These are phyloP conservation scores for Pichia cabralensis DNA, from an alignment of 805 yeast genomes.

Conservation along the genomic window DNA sequence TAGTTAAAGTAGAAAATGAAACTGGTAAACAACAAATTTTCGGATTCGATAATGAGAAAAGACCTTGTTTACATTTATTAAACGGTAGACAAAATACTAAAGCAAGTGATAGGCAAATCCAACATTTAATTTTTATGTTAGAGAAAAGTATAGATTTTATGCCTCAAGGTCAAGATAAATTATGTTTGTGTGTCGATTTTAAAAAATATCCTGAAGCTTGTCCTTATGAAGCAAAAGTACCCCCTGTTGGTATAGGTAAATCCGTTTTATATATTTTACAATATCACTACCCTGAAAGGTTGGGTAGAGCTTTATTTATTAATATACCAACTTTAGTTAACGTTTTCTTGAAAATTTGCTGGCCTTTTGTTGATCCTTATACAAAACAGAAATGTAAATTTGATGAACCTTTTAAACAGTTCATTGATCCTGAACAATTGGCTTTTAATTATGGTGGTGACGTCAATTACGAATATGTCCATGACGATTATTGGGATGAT, in stretches of 20 bases:
- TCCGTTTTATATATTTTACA: slow-evolving; percentile 87
- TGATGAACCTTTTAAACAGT: slow-evolving; percentile 79
- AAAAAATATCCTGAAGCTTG: slow-evolving; percentile 57
- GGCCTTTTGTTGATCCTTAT: slow-evolving; percentile 93
- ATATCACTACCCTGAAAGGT: slow-evolving; percentile 93
- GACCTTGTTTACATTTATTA: slow-evolving; percentile 85
- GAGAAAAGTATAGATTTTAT: slow-evolving; percentile 88
- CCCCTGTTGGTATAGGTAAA: slow-evolving; percentile 77
- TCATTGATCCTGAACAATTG: slow-evolving; percentile 72
- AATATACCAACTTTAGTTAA: slow-evolving; percentile 94
- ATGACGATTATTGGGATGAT: slow-evolving; percentile 72
- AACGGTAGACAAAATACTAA: slow-evolving; percentile 98
- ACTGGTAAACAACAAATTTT: slow-evolving; percentile 86
- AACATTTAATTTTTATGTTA: slow-evolving; percentile 85
- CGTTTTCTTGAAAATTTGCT: slow-evolving; percentile 84
- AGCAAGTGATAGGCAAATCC: slow-evolving; percentile 80
- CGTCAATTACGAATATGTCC: slow-evolving; percentile 76
- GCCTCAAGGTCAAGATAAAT: slow-evolving; percentile 93
- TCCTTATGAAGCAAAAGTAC: slow-evolving; percentile 36
- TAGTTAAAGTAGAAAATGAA: slow-evolving; percentile 60
- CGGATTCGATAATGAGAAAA: slow-evolving; percentile 81
- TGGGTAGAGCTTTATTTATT: slow-evolving; percentile 84
- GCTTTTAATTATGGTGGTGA: slow-evolving; percentile 79
- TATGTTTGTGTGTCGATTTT: slow-evolving; percentile 88
- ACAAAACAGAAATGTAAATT: slow-evolving; percentile 89